These are phyloP conservation scores for Umbelopsis sp. DNA, from an alignment of 192 early-diverging fungal genomes.

Conservation along the genomic window DNA sequence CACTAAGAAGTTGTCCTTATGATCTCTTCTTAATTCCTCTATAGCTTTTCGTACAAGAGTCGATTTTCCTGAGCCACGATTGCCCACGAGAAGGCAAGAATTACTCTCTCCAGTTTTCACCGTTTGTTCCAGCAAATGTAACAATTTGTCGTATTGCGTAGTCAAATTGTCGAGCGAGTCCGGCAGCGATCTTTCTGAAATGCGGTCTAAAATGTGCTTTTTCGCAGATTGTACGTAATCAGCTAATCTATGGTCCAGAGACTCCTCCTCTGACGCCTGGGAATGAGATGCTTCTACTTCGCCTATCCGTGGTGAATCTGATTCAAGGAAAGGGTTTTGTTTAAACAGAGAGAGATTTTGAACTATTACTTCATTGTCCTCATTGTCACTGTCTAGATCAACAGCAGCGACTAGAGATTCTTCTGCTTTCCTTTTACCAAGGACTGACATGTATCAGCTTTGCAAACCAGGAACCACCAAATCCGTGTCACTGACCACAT, in stretches of 20 bases:
- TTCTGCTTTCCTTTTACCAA: slow-evolving; percentile 13
- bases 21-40: slow-evolving; percentile 24
- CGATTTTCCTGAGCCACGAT: slow-evolving; percentile 79
- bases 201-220: not conserved
- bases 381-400: not conserved
- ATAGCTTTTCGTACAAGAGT: slow-evolving; percentile 35
- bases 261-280: not conserved
- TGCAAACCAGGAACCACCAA: too few relatives aligned
- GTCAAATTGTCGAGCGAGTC: slow-evolving; percentile 46
- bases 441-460: not conserved
- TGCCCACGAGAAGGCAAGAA: slow-evolving; percentile 83
- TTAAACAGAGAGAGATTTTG: not conserved
- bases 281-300: not conserved
- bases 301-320: not conserved
- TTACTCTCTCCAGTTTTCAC: slow-evolving; percentile 80
- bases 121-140: slow-evolving; percentile 62
- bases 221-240: not conserved
- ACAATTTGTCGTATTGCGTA: slow-evolving; percentile 53
- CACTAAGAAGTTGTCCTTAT: slow-evolving; percentile 56
- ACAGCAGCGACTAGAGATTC: not conserved
- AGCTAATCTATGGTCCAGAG: not conserved
- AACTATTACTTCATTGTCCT: not conserved
- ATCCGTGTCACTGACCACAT: too few relatives aligned
- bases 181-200: slow-evolving; percentile 41
- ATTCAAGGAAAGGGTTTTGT: not conserved